Evolutionary conservation across 306 rosid species (phyloP).

Genomic region (Boehmeria nivea): DNA sequence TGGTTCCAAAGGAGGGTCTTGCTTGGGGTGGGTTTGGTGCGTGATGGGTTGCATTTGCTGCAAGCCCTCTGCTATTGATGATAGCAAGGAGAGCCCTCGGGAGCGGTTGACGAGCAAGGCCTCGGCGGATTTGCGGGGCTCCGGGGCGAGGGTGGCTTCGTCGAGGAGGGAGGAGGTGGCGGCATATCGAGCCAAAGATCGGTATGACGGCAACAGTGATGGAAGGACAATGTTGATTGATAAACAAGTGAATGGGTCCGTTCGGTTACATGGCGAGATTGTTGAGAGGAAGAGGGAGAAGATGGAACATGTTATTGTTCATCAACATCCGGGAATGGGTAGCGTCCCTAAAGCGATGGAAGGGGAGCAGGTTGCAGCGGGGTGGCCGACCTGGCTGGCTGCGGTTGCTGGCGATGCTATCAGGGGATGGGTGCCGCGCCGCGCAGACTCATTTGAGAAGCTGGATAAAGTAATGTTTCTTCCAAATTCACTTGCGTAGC

Average conservation of each 20-base stretch:
- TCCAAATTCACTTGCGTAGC: slow-evolving; percentile 25
- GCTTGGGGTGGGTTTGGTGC: no score
- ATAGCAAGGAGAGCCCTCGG: slow-evolving; percentile 89
- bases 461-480: slow-evolving; percentile 83
- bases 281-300: slow-evolving; percentile 87
- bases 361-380: slow-evolving; percentile 96
- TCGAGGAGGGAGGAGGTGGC: slow-evolving; percentile 89
- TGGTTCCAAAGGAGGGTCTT: slow-evolving; percentile 42
- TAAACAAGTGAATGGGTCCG: slow-evolving; percentile 65
- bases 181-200: slow-evolving; percentile 52
- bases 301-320: slow-evolving; percentile 58
- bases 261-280: slow-evolving; percentile 47
- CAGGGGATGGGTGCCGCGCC: slow-evolving; percentile 90
- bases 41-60: slow-evolving; percentile 82
- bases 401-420: slow-evolving; percentile 98
- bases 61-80: slow-evolving; percentile 97
- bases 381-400: slow-evolving; percentile 95
- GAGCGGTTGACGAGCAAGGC: slow-evolving; percentile 64
- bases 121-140: slow-evolving; percentile 37
- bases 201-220: slow-evolving; percentile 46
- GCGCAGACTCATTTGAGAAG: slow-evolving; percentile 95
- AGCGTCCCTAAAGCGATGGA: slow-evolving; percentile 74
- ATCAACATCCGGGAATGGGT: slow-evolving; percentile 60
- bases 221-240: slow-evolving; percentile 57
- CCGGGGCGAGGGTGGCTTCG: slow-evolving; percentile 48